A percentile compares a stretch with the other conserved stretches of the same genome.
phyloP scores from a whole-genome alignment of 2,329 filamentous ascomycete genomes.

The Curvularia eragrostidis region DNA sequence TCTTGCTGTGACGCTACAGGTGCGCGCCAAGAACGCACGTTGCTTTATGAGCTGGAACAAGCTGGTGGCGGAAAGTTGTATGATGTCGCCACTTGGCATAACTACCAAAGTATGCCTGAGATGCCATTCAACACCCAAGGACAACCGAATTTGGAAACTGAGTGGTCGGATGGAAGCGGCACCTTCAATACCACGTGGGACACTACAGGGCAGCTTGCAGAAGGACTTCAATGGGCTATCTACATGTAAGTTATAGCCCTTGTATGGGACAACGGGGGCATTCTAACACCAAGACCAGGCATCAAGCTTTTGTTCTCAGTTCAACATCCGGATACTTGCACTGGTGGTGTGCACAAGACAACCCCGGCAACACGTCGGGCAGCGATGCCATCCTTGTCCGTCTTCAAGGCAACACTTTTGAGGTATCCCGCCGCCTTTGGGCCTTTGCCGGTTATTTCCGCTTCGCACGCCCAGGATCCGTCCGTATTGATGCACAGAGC shows the following conservation, averaged over 20 bases:
- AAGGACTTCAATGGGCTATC: slow-evolving; percentile 62
- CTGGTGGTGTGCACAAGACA: slow-evolving; percentile 54
- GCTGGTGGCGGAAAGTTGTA: slow-evolving; percentile 46
- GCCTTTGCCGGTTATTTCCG: slow-evolving; percentile 48
- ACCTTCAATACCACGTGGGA: slow-evolving; percentile 53
- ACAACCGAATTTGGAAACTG: slow-evolving; percentile 59
- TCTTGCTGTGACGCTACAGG: slow-evolving; percentile 54
- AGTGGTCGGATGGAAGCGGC: slow-evolving; percentile 54
- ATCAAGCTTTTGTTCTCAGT: slow-evolving; percentile 15
- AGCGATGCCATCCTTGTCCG: slow-evolving; percentile 25
- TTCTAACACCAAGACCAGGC: slow-evolving; percentile 29
- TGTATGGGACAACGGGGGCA: slow-evolving; percentile 28
- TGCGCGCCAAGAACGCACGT: slow-evolving; percentile 11
- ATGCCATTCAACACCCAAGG: slow-evolving; percentile 50
- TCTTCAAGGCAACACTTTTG: slow-evolving; percentile 35
- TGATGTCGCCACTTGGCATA: slow-evolving; percentile 49
- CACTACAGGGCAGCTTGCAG: slow-evolving; percentile 52
- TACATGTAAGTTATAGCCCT: slow-evolving; percentile 48
- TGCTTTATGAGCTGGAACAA: slow-evolving; percentile 38
- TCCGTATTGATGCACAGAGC: slow-evolving; percentile 40
- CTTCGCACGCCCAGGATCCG: slow-evolving; percentile 48
- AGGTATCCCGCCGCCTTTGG: slow-evolving; percentile 45
- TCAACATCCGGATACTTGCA: slow-evolving; percentile 58
- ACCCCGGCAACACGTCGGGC: slow-evolving; percentile 36
- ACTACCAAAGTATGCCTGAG: slow-evolving; percentile 51